phyloP scores from a whole-genome alignment of 108 stramenopile genomes.

The Nitzschia inconspicua region DNA sequence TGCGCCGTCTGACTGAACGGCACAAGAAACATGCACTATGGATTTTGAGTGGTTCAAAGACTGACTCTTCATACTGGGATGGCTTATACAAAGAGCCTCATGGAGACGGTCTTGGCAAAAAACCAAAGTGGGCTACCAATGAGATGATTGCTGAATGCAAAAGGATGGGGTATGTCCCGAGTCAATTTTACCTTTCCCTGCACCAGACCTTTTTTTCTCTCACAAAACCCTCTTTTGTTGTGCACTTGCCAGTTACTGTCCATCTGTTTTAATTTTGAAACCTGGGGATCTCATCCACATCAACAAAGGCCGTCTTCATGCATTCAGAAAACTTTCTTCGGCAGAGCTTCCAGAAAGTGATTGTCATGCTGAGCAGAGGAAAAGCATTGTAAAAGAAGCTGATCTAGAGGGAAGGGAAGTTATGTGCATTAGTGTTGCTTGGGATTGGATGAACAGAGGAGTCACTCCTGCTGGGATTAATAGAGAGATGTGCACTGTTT shows the following conservation, averaged over 20 bases:
- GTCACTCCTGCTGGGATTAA: conserved; percentile 63
- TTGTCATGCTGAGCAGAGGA: conserved; percentile 56
- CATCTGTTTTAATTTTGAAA: conserved; percentile 79
- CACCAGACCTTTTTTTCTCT: conserved; percentile 6
- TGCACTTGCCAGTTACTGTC: conserved; percentile 61
- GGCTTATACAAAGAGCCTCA: conserved; percentile 72
- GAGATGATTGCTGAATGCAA: conserved; percentile 53
- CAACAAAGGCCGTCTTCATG: conserved; percentile 88
- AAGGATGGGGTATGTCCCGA: conserved; percentile 61
- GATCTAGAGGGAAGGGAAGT: conserved; percentile 23
- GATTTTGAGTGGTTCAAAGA: conserved; percentile 23
- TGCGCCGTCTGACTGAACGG: conserved; percentile 69
- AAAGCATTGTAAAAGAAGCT: conserved; percentile 20
- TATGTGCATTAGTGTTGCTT: conserved; percentile 81
- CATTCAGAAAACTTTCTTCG: conserved; percentile 77
- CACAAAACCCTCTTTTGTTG: background rate
- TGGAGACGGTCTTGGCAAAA: conserved; percentile 42
- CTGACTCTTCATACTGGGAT: conserved; percentile 21
- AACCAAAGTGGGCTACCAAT: conserved; percentile 59
- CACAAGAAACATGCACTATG: conserved; percentile 61
- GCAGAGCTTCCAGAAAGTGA: conserved; percentile 44
- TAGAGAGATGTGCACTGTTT: conserved; percentile 50
- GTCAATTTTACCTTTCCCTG: background rate
- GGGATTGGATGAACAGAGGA: conserved; percentile 91
- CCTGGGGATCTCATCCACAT: conserved; percentile 86